Evolutionary conservation across 164 flowering plant genomes (phyloP), one percentile per base, ranked within the genome.

Genomic region (Euptelea pleiosperma): DNA sequence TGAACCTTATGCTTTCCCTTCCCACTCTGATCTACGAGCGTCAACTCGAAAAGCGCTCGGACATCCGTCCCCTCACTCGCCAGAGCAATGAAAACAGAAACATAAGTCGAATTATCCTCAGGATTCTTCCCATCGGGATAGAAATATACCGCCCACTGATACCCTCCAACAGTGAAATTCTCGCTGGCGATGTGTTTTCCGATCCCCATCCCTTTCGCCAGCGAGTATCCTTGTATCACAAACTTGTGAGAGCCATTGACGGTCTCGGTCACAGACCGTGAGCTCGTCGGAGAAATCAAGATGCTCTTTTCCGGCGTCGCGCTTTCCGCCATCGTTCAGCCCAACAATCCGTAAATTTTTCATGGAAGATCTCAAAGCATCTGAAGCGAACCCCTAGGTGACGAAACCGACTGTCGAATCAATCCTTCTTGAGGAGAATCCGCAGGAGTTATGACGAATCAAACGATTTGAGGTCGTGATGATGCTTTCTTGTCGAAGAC

Each of bases 101-200:
- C 97, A 50, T 87, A 88, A 0, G 84, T 52, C 1, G 90, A 80
- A 61, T 88, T 88, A 41, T 91, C 98, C 76, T 88, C 98, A 0
- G 87, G 86, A 42, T 86, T 90, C 52, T 88, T 88, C 2, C 98
- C 77, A 28, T 73, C 74, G 2, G 77, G 77, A 25, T 73, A 73
- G 43, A 73, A 73, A 48, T 70, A 73, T 9, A 88, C 73, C 47
- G 96, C 94, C 98, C 98, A 91, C 30, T 82, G 76, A 46, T 76
- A 85, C 2, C 94, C 96, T 18, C 91, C 98, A 2, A 91, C 88
- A 9, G 74, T 79, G 69, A 91, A 91, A 55, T 66, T 79, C 28
- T 91, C 96, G 71, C 90, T 84, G 34, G 96, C 91, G 28, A 91
- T 83, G 77, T 86, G 88, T 59, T 82, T 88, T 2, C 98, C 98